phyloP scores from a whole-genome alignment of 345 rosid species.

The Stellera chamaejasme region DNA sequence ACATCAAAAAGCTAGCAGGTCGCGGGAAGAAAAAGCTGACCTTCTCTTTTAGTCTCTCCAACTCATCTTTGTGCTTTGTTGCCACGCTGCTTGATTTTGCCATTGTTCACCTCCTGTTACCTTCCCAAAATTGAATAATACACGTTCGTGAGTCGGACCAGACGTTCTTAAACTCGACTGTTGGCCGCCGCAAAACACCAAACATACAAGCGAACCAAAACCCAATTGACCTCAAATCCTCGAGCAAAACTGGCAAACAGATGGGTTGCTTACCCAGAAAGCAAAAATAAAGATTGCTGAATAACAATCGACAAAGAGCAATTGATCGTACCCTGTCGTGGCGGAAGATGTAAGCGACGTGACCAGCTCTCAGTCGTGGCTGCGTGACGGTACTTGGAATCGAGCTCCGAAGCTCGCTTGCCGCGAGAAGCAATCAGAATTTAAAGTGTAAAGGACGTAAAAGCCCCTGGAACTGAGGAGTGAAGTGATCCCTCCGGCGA shows the following conservation, averaged over 20 bases:
- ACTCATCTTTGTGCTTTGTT: conserved; percentile 65
- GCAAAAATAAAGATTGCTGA: not conserved
- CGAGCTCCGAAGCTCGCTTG: too few relatives aligned
- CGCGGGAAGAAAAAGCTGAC: conserved; percentile 20
- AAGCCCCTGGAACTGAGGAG: too few relatives aligned
- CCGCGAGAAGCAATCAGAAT: too few relatives aligned
- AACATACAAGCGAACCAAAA: too few relatives aligned
- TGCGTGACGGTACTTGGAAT: too few relatives aligned
- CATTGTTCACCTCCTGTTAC: conserved; percentile 4
- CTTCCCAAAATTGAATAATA: conserved; percentile 8
- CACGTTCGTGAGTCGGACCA: conserved; percentile 1
- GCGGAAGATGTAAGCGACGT: not conserved
- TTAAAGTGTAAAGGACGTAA: too few relatives aligned
- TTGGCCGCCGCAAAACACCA: too few relatives aligned
- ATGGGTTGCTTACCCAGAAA: not conserved
- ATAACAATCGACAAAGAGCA: too few relatives aligned
- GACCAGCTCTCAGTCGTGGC: not conserved
- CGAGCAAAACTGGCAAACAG: not conserved
- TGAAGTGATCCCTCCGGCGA: not conserved
- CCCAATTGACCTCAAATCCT: too few relatives aligned
- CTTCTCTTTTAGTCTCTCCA: conserved; percentile 59
- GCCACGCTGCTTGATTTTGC: conserved; percentile 40
- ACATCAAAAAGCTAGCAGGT: not conserved
- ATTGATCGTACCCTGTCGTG: too few relatives aligned
- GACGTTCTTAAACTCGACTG: conserved; percentile 6